These are phyloP conservation scores for Schizothecium vesticola DNA, from an alignment of 495 filamentous ascomycete species.

Conservation along the genomic window DNA sequence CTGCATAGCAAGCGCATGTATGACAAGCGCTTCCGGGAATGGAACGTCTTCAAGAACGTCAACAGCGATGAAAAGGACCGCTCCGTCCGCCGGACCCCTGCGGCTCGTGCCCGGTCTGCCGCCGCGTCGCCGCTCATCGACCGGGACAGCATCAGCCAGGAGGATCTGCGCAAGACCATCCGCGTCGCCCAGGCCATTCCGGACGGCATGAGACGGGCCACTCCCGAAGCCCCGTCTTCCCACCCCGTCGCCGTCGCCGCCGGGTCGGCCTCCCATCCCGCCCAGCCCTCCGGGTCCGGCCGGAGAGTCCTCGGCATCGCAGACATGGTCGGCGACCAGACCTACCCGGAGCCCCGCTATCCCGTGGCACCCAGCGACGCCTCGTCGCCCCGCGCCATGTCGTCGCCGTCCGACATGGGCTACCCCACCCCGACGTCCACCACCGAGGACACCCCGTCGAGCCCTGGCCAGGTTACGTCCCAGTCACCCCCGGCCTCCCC, in stretches of 20 bases:
- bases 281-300: background rate
- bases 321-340: constrained; percentile 20
- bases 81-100: constrained; percentile 10
- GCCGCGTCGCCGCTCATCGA: constrained; percentile 1
- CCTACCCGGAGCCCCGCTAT: background rate
- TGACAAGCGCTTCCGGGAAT: constrained; percentile 32
- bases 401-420: constrained; percentile 12
- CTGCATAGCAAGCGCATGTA: constrained; percentile 33
- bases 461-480: background rate
- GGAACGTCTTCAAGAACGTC: constrained; percentile 32
- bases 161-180: constrained; percentile 21
- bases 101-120: constrained; percentile 6
- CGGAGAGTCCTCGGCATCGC: constrained; percentile 23
- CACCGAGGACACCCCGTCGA: constrained; percentile 14
- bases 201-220: constrained; percentile 10
- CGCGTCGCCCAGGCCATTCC: constrained; percentile 19
- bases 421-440: constrained; percentile 17
- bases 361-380: constrained; percentile 3
- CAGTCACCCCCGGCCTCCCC: constrained; percentile 11
- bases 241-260: background rate
- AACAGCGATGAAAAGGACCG: constrained; percentile 26
- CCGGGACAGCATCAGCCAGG: constrained; percentile 20
- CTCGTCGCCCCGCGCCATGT: constrained; percentile 1
- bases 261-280: background rate
- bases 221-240: background rate